These are phyloP conservation scores for Scheffersomyces coipomensis DNA, from an alignment of 805 yeast species.

Conservation along the genomic window DNA sequence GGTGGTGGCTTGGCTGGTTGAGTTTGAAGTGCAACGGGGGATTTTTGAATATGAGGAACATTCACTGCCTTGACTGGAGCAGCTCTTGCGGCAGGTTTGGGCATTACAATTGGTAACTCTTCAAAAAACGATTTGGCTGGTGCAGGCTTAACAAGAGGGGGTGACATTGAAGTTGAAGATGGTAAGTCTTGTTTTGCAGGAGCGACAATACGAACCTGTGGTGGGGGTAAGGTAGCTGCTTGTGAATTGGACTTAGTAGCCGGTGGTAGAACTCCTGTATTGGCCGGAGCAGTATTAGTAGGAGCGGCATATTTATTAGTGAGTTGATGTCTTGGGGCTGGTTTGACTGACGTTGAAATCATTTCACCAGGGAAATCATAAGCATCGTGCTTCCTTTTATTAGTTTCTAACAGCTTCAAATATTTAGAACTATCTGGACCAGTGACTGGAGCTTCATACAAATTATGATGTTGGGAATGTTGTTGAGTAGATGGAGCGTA, in stretches of 20 bases:
- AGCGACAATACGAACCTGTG: background rate
- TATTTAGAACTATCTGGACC: conserved; percentile 6
- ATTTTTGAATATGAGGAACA: conserved; percentile 13
- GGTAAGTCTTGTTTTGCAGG: background rate
- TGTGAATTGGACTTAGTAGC: background rate
- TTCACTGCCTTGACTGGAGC: conserved; percentile 16
- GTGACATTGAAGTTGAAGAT: background rate
- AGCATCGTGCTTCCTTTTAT: conserved; percentile 68
- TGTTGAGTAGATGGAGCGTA: background rate
- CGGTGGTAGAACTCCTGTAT: conserved; percentile 2
- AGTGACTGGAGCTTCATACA: conserved; percentile 3
- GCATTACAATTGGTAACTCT: conserved; percentile 49
- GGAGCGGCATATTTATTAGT: conserved; percentile 19
- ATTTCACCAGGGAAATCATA: conserved; percentile 70
- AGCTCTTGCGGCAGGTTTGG: conserved; percentile 26
- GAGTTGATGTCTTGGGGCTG: conserved; percentile 31
- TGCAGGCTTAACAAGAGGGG: background rate
- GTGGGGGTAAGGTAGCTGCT: background rate
- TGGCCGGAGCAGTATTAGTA: background rate
- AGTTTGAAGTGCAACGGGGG: conserved; percentile 8
- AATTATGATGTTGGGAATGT: conserved; percentile 3
- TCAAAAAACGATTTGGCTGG: conserved; percentile 50
- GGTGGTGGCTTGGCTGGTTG: conserved; percentile 15
- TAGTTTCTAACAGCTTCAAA: conserved; percentile 33
- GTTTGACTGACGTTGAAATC: conserved; percentile 38